Percentiles rank a stretch among this genome's conserved stretches.
Conservation (phyloP, 306 rosid species). For the Cucurbita pepo region DNA sequence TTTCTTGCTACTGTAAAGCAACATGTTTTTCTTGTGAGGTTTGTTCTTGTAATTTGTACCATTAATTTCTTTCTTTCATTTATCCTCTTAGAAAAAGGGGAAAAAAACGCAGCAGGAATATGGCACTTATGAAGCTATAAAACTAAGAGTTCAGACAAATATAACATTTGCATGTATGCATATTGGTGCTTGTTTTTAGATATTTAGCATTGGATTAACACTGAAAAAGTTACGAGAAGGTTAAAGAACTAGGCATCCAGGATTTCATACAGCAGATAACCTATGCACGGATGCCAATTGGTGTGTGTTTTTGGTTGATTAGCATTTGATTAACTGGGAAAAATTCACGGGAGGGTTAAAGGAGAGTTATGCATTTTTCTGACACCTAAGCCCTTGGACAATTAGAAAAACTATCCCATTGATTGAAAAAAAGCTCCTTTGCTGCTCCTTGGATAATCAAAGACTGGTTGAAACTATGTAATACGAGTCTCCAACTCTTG, state of each 20-base stretch:
- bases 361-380: too few relatives aligned
- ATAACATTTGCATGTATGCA: background rate
- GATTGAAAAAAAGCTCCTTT: too few relatives aligned
- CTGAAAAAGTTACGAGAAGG: background rate
- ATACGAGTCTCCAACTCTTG: too few relatives aligned
- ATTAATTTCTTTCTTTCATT: background rate
- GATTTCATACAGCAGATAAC: background rate
- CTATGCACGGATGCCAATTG: background rate
- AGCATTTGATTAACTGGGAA: too few relatives aligned
- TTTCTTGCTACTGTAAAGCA: conserved; percentile 93
- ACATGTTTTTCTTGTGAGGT: conserved; percentile 81
- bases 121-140: background rate
- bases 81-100: background rate
- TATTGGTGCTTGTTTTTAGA: background rate
- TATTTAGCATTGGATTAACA: background rate
- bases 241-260: background rate
- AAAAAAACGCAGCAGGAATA: background rate
- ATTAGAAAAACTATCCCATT: too few relatives aligned
- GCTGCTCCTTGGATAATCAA: too few relatives aligned
- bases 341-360: too few relatives aligned
- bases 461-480: too few relatives aligned
- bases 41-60: conserved; percentile 13
- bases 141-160: background rate
- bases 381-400: too few relatives aligned
- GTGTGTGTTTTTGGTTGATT: background rate